A percentile compares a stretch with the other conserved stretches of the same genome.
These are phyloP conservation scores for Aspergillus sp. DNA, from an alignment of 2,329 filamentous ascomycete species.

Conservation along the genomic window DNA sequence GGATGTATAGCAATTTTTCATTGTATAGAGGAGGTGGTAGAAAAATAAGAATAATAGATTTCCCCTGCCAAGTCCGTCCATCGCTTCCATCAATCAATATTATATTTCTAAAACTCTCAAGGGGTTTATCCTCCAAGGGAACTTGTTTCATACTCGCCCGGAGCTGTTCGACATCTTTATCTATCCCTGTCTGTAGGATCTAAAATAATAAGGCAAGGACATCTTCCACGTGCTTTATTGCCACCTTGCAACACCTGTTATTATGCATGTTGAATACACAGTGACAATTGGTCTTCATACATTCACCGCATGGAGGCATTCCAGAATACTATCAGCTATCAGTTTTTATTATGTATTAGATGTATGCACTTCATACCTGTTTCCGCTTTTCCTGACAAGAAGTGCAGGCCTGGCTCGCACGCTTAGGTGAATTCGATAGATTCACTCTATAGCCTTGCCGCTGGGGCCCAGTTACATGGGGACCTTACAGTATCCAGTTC, in stretches of 20 bases:
- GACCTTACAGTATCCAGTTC: slow-evolving; percentile 1
- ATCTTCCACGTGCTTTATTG: background rate
- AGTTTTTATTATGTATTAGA: background rate
- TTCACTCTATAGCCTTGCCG: background rate
- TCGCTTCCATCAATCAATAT: background rate
- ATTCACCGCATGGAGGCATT: background rate
- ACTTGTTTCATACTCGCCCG: background rate
- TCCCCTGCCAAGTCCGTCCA: background rate
- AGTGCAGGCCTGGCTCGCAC: background rate
- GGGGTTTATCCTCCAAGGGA: background rate
- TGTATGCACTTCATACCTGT: background rate
- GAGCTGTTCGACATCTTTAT: background rate
- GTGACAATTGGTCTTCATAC: background rate
- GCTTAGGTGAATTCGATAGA: background rate
- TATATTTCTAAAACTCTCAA: background rate
- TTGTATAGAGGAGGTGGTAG: background rate
- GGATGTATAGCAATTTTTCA: background rate
- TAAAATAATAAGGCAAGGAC: background rate
- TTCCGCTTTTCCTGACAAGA: background rate
- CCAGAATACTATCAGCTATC: background rate
- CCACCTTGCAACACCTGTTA: background rate
- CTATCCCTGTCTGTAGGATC: background rate
- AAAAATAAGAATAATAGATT: background rate
- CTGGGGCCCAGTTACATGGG: background rate
- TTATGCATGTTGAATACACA: background rate